A percentile compares a stretch with the other conserved stretches of the same genome.
phyloP scores from a whole-genome alignment of 208 protist genomes.

The Crithidia acanthocephali region DNA sequence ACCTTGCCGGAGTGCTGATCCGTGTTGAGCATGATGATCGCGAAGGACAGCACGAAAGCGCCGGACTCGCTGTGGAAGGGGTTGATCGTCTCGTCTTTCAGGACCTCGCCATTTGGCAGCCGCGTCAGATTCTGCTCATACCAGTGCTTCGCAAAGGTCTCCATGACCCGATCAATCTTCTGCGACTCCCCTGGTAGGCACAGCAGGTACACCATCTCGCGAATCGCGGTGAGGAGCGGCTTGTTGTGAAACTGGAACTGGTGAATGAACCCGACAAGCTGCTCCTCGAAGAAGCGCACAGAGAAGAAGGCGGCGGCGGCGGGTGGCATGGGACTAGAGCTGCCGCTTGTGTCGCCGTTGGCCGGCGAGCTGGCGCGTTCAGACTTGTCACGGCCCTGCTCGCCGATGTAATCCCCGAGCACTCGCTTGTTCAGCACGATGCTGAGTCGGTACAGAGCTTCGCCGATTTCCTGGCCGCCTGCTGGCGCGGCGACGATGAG shows the following conservation, averaged over 20 bases:
- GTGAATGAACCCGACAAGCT: slow-evolving; percentile 79
- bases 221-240: slow-evolving; percentile 77
- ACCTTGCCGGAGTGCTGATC: slow-evolving; percentile 96
- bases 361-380: not conserved
- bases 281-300: slow-evolving; percentile 73
- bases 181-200: slow-evolving; percentile 93
- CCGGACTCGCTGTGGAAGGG: slow-evolving; percentile 82
- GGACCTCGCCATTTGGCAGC: slow-evolving; percentile 22
- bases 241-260: slow-evolving; percentile 84
- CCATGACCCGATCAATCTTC: slow-evolving; percentile 95
- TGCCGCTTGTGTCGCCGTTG: not conserved
- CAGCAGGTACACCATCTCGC: slow-evolving; percentile 84
- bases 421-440: slow-evolving; percentile 83
- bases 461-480: slow-evolving; percentile 79
- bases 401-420: slow-evolving; percentile 89
- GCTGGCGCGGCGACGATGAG: slow-evolving; percentile 72
- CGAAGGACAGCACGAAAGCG: slow-evolving; percentile 97
- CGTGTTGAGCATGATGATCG: slow-evolving; percentile 99
- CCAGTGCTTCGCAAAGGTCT: slow-evolving; percentile 88
- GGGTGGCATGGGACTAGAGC: not conserved
- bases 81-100: slow-evolving; percentile 60
- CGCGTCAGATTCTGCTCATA: slow-evolving; percentile 52
- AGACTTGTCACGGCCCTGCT: slow-evolving; percentile 66
- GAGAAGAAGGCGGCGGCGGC: slow-evolving; percentile 61
- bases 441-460: slow-evolving; percentile 77